A percentile compares a stretch with the other conserved stretches of the same genome.
phyloP scores from a whole-genome alignment of 1,284 basidiomycete species.

The Fomes fomentarius region DNA sequence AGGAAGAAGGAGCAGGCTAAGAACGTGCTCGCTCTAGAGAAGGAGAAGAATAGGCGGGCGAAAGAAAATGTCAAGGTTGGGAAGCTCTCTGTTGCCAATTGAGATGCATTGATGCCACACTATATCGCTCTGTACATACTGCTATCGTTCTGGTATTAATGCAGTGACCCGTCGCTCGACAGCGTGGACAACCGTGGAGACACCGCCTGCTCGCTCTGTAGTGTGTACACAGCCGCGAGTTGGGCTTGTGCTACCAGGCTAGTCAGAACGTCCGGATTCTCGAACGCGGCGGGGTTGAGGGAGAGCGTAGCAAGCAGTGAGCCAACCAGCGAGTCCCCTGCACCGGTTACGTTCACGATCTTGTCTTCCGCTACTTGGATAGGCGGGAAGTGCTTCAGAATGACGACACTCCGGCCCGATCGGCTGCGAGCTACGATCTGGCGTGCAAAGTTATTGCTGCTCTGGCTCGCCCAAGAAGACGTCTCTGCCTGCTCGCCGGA shows the following conservation, averaged over 20 bases:
- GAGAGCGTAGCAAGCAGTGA: slow-evolving; percentile 64
- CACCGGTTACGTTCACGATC: slow-evolving; percentile 83
- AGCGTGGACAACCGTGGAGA: slow-evolving; percentile 57
- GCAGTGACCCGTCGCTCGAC: slow-evolving; percentile 5
- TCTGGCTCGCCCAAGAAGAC: slow-evolving; percentile 51
- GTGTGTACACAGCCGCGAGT: slow-evolving; percentile 63
- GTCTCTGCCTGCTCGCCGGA: slow-evolving; percentile 40
- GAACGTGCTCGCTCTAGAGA: slow-evolving; percentile 38
- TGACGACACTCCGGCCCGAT: slow-evolving; percentile 48
- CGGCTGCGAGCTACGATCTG: slow-evolving; percentile 55
- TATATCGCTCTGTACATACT: not conserved
- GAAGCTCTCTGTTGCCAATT: slow-evolving; percentile 44
- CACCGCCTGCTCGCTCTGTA: slow-evolving; percentile 66
- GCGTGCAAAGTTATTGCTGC: slow-evolving; percentile 49
- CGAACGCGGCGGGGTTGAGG: slow-evolving; percentile 46
- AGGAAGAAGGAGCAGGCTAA: slow-evolving; percentile 48
- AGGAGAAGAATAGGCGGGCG: slow-evolving; percentile 51
- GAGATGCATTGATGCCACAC: no score
- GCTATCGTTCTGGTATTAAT: slow-evolving; percentile 2
- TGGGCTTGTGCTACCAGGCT: slow-evolving; percentile 57
- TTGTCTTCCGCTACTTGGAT: slow-evolving; percentile 43
- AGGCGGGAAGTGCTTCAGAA: slow-evolving; percentile 76
- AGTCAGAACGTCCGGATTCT: slow-evolving; percentile 46
- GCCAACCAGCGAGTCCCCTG: slow-evolving; percentile 89
- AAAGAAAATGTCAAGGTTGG: slow-evolving; percentile 66